These are phyloP conservation scores for Grosmannia huntii DNA, from an alignment of 2,329 filamentous ascomycete species.

Conservation along the genomic window DNA sequence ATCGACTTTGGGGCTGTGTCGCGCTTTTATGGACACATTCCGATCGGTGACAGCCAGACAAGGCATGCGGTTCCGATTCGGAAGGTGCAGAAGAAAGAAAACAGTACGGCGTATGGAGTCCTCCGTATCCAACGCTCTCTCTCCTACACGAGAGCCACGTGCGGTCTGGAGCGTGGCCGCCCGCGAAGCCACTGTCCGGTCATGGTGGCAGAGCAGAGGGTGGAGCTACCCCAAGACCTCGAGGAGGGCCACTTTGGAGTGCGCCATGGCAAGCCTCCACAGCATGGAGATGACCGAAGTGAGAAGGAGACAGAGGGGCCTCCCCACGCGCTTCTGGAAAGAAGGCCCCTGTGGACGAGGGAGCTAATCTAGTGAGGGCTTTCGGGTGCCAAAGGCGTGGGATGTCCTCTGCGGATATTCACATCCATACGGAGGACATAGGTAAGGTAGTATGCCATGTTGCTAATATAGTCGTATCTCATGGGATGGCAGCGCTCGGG, in stretches of 20 bases:
- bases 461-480: no score
- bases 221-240: not conserved
- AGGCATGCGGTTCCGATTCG: no score
- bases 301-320: not conserved
- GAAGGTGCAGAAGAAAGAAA: no score
- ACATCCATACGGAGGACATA: not conserved
- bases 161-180: no score
- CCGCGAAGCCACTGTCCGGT: not conserved
- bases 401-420: not conserved
- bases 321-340: not conserved
- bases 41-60: not conserved
- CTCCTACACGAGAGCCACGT: no score
- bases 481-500: not conserved
- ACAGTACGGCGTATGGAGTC: no score
- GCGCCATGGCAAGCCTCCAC: not conserved
- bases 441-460: no score
- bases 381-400: not conserved
- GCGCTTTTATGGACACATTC: not conserved
- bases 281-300: not conserved
- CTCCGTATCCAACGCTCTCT: no score
- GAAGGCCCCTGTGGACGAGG: not conserved
- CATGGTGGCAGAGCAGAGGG: not conserved
- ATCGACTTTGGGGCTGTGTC: not conserved
- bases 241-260: not conserved
- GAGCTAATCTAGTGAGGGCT: not conserved